Conservation (phyloP, 495 filamentous ascomycete genomes). For the Cercophora sp. region DNA sequence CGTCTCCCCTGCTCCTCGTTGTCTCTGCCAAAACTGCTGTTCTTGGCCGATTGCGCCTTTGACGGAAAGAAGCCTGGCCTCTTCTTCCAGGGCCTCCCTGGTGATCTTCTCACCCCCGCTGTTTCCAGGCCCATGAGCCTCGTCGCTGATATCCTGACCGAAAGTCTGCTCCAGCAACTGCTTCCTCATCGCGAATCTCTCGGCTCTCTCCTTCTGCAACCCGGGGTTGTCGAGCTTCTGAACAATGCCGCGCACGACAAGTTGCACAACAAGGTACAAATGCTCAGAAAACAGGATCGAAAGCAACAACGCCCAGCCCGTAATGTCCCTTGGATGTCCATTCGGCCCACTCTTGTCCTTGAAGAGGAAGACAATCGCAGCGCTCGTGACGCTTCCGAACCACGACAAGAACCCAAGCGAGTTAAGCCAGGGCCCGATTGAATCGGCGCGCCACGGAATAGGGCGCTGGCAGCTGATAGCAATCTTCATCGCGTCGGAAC, state of each 20-base stretch:
- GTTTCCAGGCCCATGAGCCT: slow-evolving; percentile 25
- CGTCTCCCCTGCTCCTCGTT: slow-evolving; percentile 14
- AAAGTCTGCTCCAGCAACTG: slow-evolving; percentile 62
- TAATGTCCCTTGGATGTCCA: slow-evolving; percentile 62
- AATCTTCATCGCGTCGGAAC: slow-evolving; percentile 92
- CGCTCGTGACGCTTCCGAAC: slow-evolving; percentile 81
- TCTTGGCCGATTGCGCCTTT: slow-evolving; percentile 45
- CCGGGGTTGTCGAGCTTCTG: slow-evolving; percentile 81
- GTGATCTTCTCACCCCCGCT: slow-evolving; percentile 46
- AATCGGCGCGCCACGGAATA: slow-evolving; percentile 80
- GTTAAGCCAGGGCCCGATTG: slow-evolving; percentile 92
- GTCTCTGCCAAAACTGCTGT: slow-evolving; percentile 44
- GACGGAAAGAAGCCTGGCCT: slow-evolving; percentile 57
- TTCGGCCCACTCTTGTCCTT: slow-evolving; percentile 49
- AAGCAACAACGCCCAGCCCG: slow-evolving; percentile 77
- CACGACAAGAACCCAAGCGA: slow-evolving; percentile 83
- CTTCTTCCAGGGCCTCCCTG: slow-evolving; percentile 53
- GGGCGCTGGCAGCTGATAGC: slow-evolving; percentile 85
- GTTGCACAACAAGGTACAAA: slow-evolving; percentile 69
- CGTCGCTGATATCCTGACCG: slow-evolving; percentile 23
- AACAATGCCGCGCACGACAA: slow-evolving; percentile 64
- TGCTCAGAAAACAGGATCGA: slow-evolving; percentile 86
- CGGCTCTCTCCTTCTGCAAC: slow-evolving; percentile 71
- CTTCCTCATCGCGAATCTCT: slow-evolving; percentile 71
- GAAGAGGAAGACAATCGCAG: slow-evolving; percentile 86